These are phyloP conservation scores for Tulasnella sp. DNA, from an alignment of 768 basidiomycete species.

Conservation along the genomic window DNA sequence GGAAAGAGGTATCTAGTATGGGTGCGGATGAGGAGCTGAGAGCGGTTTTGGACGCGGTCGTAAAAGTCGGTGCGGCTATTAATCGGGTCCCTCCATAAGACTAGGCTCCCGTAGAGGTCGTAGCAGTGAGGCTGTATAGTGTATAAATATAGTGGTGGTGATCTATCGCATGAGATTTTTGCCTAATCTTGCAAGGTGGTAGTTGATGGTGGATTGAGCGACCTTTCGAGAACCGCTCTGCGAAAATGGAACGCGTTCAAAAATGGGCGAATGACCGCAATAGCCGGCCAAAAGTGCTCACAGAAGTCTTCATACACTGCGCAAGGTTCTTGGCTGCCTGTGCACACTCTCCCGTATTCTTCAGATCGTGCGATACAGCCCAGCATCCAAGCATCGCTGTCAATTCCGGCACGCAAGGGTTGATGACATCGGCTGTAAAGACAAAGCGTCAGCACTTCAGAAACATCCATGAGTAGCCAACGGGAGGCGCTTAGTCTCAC, in stretches of 20 bases:
- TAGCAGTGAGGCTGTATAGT: background rate
- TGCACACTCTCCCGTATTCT: conserved; percentile 42
- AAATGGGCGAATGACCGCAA: background rate
- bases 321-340: conserved; percentile 50
- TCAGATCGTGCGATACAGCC: conserved; percentile 60
- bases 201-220: conserved; percentile 75
- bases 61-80: conserved; percentile 33
- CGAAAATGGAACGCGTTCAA: background rate
- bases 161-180: conserved; percentile 12
- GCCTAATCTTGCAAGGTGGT: conserved; percentile 65
- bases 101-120: background rate
- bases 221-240: conserved; percentile 59
- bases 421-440: conserved; percentile 29
- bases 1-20: conserved; percentile 2
- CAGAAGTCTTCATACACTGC: conserved; percentile 77
- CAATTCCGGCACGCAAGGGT: conserved; percentile 57
- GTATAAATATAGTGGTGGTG: background rate
- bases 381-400: conserved; percentile 76
- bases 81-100: background rate
- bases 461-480: background rate
- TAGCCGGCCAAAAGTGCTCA: conserved; percentile 29
- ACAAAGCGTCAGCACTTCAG: background rate
- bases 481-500: conserved; percentile 29
- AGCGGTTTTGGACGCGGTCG: conserved; percentile 46
- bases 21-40: conserved; percentile 32